Evolutionary conservation across 164 flowering plant genomes (phyloP).

Genomic region (Umbilicus rupestris): DNA sequence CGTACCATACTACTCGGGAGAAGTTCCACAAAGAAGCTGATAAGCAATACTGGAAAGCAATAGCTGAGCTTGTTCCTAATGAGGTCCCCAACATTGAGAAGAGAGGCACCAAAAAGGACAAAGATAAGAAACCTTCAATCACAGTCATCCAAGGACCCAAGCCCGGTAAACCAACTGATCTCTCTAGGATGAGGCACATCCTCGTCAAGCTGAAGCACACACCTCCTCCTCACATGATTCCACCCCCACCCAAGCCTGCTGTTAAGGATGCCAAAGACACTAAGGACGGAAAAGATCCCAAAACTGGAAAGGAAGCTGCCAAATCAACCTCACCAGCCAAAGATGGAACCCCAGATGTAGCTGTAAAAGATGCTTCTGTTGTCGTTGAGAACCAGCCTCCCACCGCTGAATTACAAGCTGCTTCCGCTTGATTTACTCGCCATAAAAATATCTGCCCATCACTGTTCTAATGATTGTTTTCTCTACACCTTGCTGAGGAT

Average conservation of each 20-base stretch:
- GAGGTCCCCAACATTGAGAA: constrained; percentile 82
- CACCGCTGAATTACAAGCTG: neutral
- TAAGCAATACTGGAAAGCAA: constrained; percentile 92
- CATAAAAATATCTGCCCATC: too few relatives aligned
- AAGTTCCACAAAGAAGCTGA: constrained; percentile 86
- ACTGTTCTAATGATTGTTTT: neutral
- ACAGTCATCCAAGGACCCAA: constrained; percentile 79
- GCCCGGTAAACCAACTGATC: constrained; percentile 94
- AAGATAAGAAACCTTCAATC: constrained; percentile 74
- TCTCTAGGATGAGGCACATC: constrained; percentile 76
- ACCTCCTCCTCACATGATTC: constrained; percentile 87
- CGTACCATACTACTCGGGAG: constrained; percentile 67
- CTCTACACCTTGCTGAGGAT: neutral
- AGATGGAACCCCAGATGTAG: constrained; percentile 4
- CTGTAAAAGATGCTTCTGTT: constrained; percentile 4
- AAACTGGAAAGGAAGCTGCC: constrained; percentile 15
- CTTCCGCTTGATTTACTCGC: constrained; percentile 1
- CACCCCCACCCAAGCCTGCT: constrained; percentile 64
- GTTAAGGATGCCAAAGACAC: constrained; percentile 25
- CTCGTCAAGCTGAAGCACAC: constrained; percentile 78
- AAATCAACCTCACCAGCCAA: constrained; percentile 13
- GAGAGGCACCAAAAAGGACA: constrained; percentile 75
- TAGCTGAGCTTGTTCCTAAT: constrained; percentile 71
- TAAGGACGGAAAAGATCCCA: constrained; percentile 17
- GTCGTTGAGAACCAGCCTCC: neutral